Conservation (phyloP, 2,329 filamentous ascomycete species). For the Alternaria hordeiaustralica region DNA sequence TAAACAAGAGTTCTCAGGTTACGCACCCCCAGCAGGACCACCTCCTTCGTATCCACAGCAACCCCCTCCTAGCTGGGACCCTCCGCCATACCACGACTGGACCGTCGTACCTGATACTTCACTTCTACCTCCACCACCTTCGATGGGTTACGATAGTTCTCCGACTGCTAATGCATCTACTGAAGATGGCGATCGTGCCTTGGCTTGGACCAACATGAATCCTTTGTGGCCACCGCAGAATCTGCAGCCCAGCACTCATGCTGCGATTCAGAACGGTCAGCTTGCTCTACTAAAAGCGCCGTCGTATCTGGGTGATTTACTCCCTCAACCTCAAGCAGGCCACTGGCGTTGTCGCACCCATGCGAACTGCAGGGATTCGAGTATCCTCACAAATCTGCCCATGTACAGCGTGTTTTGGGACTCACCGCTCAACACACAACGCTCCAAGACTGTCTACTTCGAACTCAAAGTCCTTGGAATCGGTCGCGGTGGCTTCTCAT, state of each 20-base stretch:
- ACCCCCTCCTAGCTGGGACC: slow-evolving; percentile 48
- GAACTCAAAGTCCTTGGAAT: slow-evolving; percentile 66
- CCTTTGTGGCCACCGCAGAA: slow-evolving; percentile 63
- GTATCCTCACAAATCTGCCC: slow-evolving; percentile 71
- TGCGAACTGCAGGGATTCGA: slow-evolving; percentile 61
- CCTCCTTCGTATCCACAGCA: slow-evolving; percentile 38
- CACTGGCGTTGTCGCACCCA: slow-evolving; percentile 55
- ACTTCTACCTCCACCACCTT: slow-evolving; percentile 74
- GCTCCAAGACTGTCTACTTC: slow-evolving; percentile 70
- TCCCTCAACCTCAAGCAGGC: slow-evolving; percentile 54
- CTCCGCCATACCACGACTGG: slow-evolving; percentile 74
- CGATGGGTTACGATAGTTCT: slow-evolving; percentile 69
- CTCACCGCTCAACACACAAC: slow-evolving; percentile 63
- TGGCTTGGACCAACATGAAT: slow-evolving; percentile 68
- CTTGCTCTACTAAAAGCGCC: slow-evolving; percentile 50
- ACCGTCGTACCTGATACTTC: slow-evolving; percentile 74
- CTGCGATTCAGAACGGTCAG: slow-evolving; percentile 60
- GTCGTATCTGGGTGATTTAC: slow-evolving; percentile 46
- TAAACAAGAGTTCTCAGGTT: slow-evolving; percentile 27
- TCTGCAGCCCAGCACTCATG: slow-evolving; percentile 56
- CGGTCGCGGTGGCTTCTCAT: slow-evolving; percentile 37
- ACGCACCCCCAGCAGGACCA: slow-evolving; percentile 37
- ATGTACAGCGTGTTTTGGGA: slow-evolving; percentile 67
- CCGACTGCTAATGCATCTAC: slow-evolving; percentile 73
- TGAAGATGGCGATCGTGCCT: slow-evolving; percentile 68